phyloP scores from a whole-genome alignment of 139 green algal species.

The Desmodesmus armatus region DNA sequence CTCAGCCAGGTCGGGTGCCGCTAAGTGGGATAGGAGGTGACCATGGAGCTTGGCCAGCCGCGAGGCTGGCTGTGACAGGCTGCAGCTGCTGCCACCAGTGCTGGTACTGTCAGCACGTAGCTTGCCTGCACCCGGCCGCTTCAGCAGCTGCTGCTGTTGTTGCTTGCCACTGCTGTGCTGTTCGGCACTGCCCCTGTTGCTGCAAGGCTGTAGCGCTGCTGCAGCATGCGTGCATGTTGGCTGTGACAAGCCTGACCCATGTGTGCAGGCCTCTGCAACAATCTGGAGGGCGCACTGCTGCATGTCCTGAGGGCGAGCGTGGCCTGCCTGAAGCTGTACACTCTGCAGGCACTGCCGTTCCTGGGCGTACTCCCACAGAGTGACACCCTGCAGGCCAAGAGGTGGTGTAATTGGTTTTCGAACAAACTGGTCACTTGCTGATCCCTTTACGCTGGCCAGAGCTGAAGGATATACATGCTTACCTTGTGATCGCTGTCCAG shows the following conservation, averaged over 20 bases:
- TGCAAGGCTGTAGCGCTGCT: neutral
- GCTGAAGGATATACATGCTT: no score
- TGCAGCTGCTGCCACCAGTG: neutral
- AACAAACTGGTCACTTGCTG: no score
- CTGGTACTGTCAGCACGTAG: no score
- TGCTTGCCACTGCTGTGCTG: neutral
- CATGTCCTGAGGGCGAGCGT: neutral
- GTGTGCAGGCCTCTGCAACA: neutral
- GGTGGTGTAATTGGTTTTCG: neutral
- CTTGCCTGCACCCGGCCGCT: no score
- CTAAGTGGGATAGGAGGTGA: conserved; percentile 25
- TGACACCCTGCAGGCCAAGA: neutral
- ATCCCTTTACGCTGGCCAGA: no score
- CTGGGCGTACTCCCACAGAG: neutral
- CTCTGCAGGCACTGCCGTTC: conserved; percentile 11
- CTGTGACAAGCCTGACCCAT: neutral
- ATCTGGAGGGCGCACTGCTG: neutral
- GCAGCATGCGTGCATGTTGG: neutral
- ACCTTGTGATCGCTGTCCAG: conserved; percentile 16
- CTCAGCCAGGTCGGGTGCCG: conserved; percentile 15
- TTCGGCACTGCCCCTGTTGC: no score
- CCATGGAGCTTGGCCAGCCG: conserved; percentile 34
- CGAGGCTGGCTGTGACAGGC: neutral
- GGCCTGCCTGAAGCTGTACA: conserved; percentile 7
- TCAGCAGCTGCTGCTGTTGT: neutral